Evolutionary conservation across 371 early-diverging fungal species (phyloP), one percentile per base, ranked within the genome.

Genomic region (Mortierella sp.): DNA sequence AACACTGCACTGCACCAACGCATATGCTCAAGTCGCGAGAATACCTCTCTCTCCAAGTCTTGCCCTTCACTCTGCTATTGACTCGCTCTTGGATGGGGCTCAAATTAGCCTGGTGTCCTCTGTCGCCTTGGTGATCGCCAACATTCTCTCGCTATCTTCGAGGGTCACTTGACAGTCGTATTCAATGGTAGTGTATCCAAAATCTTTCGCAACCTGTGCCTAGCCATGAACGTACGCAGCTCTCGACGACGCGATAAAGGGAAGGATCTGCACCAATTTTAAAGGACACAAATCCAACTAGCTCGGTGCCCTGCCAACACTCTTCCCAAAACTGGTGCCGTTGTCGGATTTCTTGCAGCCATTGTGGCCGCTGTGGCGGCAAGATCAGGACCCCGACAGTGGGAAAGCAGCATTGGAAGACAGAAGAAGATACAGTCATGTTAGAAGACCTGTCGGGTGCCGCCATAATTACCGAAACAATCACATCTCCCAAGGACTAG

Each of bases 221-320:
- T 24, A 50, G 60, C 38, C 79, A 82, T 28, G 34, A 7, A 7
- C 34, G 10, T 34, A 10, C 34, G 10, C 4, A 4, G 7, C 34
- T 34, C 34, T 10, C 34, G 34, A 10, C 10, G 34, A 34, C 10
- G 7, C 34, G 34, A 34, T 10, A 34, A 34, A 34, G 34, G 34
- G 34, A 34, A 89, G 89, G 89, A 3, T 65, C 87, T 1, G 76
- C 85, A 2, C 89, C 89, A 0, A 86, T 83, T 86, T 8, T 82
- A 78, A 30, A 82, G 84, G 66, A 82, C 84, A 8, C 72, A 73
- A 2, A 54, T 84, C 10, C 89, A 87, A 54, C 26, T 86, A 6
- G 54, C 81, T 45, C 83, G 86, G 80, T 84, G 83, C 41, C 79
- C 87, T 14, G 57, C 86, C 54, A 88, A 88, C 54, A 84, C 78